These are phyloP conservation scores for Luvunga scandens DNA, from an alignment of 345 rosid genomes.

Conservation along the genomic window DNA sequence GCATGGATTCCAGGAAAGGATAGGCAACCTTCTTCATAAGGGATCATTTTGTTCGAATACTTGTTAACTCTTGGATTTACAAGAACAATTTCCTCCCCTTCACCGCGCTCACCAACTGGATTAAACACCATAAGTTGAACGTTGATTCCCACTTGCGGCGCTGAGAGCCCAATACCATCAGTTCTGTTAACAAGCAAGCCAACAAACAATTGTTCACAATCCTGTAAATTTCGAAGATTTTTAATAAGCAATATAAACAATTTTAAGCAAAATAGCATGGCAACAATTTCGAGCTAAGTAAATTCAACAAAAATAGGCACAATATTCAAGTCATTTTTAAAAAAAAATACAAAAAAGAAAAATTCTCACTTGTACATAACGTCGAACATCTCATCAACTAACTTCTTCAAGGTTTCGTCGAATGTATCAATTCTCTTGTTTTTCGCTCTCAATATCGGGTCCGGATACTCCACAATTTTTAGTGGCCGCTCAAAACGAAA, in stretches of 20 bases:
- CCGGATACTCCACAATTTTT: constrained; percentile 82
- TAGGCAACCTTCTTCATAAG: constrained; percentile 79
- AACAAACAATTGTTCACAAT: constrained; percentile 25
- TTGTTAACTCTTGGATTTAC: constrained; percentile 76
- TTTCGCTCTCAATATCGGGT: constrained; percentile 70
- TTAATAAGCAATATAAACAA: constrained; percentile 7
- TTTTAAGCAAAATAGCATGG: neutral
- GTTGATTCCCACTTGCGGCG: constrained; percentile 93
- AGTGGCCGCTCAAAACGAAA: constrained; percentile 71
- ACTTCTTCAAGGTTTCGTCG: constrained; percentile 71
- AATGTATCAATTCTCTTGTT: constrained; percentile 69
- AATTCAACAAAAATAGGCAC: neutral
- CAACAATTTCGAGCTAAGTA: neutral
- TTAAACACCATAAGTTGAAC: constrained; percentile 94
- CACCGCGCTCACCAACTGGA: constrained; percentile 66
- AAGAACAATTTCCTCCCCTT: constrained; percentile 88
- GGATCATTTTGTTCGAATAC: constrained; percentile 62
- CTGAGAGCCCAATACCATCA: constrained; percentile 94
- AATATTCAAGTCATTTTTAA: neutral
- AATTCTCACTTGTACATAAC: constrained; percentile 90
- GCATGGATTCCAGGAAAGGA: constrained; percentile 92
- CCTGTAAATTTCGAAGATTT: constrained; percentile 18
- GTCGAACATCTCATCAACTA: constrained; percentile 85
- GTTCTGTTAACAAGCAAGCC: constrained; percentile 64
- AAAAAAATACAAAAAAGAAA: neutral